Percentiles rank a stretch among this genome's conserved stretches.
Evolutionary conservation across 176 grass and related monocot genomes (phyloP).

Genomic region (Ensete ventricosum): DNA sequence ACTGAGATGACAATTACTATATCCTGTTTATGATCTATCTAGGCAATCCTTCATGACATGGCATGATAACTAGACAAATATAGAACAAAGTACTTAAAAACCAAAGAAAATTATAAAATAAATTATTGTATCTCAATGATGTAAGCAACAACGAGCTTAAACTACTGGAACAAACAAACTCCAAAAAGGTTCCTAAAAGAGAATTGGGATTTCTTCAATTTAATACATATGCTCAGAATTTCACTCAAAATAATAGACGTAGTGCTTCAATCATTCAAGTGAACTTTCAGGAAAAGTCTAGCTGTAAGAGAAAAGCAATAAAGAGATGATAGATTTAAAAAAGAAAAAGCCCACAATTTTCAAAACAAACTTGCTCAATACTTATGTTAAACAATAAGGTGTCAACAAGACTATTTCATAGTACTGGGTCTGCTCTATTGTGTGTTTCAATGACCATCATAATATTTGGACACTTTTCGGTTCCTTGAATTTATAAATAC

Average conservation of each 20-base stretch:
- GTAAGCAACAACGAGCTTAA: too few relatives aligned
- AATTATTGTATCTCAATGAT: too few relatives aligned
- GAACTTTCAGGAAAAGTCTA: too few relatives aligned
- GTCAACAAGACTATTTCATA: neutral
- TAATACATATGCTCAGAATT: neutral
- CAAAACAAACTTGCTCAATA: neutral
- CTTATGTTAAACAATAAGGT: neutral
- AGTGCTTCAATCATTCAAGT: neutral
- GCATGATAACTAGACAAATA: neutral
- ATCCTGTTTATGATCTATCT: neutral
- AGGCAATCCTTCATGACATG: neutral
- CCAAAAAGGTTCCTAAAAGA: too few relatives aligned
- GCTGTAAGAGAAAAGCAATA: too few relatives aligned
- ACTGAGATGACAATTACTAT: neutral
- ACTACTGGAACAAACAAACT: too few relatives aligned
- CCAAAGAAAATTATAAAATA: neutral
- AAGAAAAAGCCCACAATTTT: too few relatives aligned
- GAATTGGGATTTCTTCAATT: too few relatives aligned
- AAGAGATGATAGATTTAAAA: too few relatives aligned
- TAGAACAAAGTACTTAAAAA: neutral
- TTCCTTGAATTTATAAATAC: too few relatives aligned
- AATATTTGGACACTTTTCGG: too few relatives aligned
- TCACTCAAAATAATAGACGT: neutral
- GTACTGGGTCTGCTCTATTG: neutral
- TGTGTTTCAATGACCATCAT: too few relatives aligned